Conservation (phyloP, 2,329 filamentous ascomycete species). For the Hypoxylon sp. region DNA sequence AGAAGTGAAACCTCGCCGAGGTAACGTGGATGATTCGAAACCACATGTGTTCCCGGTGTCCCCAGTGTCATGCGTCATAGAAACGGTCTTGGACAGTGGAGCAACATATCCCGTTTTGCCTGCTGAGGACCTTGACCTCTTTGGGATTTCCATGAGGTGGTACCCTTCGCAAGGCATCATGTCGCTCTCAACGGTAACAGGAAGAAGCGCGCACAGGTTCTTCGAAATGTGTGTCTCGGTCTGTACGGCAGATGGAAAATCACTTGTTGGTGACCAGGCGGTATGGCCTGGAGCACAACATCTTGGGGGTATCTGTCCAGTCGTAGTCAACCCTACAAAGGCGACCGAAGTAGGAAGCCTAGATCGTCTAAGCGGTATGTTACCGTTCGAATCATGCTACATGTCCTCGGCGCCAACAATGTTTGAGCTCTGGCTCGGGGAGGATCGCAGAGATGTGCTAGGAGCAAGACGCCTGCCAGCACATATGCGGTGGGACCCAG, state of each 20-base stretch:
- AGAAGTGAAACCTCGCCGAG: background rate
- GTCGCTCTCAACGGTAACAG: slow-evolving; percentile 44
- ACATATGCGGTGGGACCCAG: slow-evolving; percentile 49
- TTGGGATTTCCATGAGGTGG: slow-evolving; percentile 53
- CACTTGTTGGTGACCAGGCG: slow-evolving; percentile 50
- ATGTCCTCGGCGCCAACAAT: slow-evolving; percentile 58
- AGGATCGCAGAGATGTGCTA: slow-evolving; percentile 61
- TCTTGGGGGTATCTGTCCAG: slow-evolving; percentile 52
- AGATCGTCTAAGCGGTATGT: slow-evolving; percentile 58
- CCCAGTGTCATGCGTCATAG: slow-evolving; percentile 46
- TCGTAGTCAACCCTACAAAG: slow-evolving; percentile 45
- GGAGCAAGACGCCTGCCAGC: slow-evolving; percentile 59
- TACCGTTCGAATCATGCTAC: slow-evolving; percentile 62
- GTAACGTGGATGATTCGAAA: background rate
- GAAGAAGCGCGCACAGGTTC: slow-evolving; percentile 42
- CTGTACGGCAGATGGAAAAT: slow-evolving; percentile 43
- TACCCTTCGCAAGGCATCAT: slow-evolving; percentile 58
- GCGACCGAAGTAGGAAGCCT: slow-evolving; percentile 10
- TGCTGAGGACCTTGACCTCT: slow-evolving; percentile 53
- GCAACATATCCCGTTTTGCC: slow-evolving; percentile 60
- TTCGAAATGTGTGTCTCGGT: slow-evolving; percentile 58
- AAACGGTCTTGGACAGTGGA: slow-evolving; percentile 60
- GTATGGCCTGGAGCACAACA: slow-evolving; percentile 48
- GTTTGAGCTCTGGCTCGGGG: slow-evolving; percentile 58
- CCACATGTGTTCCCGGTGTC: slow-evolving; percentile 1